phyloP scores from a whole-genome alignment of 2,329 filamentous ascomycete genomes.

The Rutstroemia sp. region DNA sequence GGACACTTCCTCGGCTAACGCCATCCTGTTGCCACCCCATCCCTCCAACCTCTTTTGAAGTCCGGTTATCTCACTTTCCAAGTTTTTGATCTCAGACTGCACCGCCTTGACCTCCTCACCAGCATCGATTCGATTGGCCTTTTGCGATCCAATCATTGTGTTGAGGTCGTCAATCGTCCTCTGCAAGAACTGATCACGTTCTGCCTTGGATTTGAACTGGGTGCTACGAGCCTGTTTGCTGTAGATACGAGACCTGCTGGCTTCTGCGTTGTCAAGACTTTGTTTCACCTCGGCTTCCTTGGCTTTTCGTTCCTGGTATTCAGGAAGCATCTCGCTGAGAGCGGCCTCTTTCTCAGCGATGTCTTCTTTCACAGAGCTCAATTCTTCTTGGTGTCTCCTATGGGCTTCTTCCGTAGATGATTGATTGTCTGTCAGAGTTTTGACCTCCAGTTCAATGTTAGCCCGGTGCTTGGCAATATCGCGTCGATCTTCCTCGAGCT shows the following conservation, averaged over 20 bases:
- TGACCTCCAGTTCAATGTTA: slow-evolving; percentile 78
- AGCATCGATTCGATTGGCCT: slow-evolving; percentile 76
- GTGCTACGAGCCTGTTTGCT: slow-evolving; percentile 87
- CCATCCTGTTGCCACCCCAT: slow-evolving; percentile 66
- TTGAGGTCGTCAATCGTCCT: slow-evolving; percentile 76
- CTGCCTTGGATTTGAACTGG: slow-evolving; percentile 79
- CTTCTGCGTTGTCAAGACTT: slow-evolving; percentile 69
- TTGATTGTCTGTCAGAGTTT: slow-evolving; percentile 75
- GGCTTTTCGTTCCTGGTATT: slow-evolving; percentile 65
- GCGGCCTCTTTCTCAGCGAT: slow-evolving; percentile 73
- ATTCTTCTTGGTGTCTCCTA: slow-evolving; percentile 61
- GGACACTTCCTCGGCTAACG: slow-evolving; percentile 66
- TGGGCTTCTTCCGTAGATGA: slow-evolving; percentile 68
- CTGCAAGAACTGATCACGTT: slow-evolving; percentile 77
- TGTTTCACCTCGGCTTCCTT: slow-evolving; percentile 65
- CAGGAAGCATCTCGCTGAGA: slow-evolving; percentile 65
- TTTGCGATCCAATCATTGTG: slow-evolving; percentile 67
- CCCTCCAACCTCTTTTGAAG: slow-evolving; percentile 70
- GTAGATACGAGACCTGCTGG: slow-evolving; percentile 69
- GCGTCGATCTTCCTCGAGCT: slow-evolving; percentile 83
- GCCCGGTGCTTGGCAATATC: slow-evolving; percentile 74
- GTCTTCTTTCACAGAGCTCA: slow-evolving; percentile 63
- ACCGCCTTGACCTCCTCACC: slow-evolving; percentile 73
- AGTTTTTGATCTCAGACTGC: slow-evolving; percentile 59
- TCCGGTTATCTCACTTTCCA: slow-evolving; percentile 65